Evolutionary conservation across 2,329 filamentous ascomycete species (phyloP).

Genomic region (Akanthomyces muscarius): DNA sequence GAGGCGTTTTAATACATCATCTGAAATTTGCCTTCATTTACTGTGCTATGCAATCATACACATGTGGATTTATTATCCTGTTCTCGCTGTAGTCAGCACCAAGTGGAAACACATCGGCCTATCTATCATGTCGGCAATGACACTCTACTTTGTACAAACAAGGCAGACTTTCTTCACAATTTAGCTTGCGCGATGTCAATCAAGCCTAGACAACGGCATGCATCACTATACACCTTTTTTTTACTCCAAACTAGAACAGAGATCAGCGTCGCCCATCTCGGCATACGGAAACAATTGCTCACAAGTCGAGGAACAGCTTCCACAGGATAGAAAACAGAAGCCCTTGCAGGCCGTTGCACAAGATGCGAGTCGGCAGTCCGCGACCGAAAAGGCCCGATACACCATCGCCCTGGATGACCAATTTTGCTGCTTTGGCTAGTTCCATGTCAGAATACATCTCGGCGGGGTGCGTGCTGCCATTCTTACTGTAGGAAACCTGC

Average conservation of each 20-base stretch:
- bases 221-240: background rate
- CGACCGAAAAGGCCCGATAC: constrained; percentile 41
- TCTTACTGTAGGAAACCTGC: constrained; percentile 42
- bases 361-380: constrained; percentile 43
- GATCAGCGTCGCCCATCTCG: background rate
- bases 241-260: background rate
- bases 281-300: constrained; percentile 23
- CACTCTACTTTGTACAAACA: too few relatives aligned
- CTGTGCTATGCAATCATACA: too few relatives aligned
- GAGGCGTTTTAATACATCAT: background rate
- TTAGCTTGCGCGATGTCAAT: too few relatives aligned
- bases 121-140: too few relatives aligned
- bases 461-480: background rate
- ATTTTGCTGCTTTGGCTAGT: constrained; percentile 39
- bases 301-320: constrained; percentile 47
- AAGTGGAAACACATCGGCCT: background rate
- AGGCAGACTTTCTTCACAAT: too few relatives aligned
- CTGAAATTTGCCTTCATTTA: too few relatives aligned
- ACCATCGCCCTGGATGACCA: constrained; percentile 39
- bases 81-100: background rate
- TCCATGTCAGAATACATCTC: background rate
- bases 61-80: too few relatives aligned
- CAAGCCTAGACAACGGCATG: too few relatives aligned
- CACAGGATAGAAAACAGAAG: constrained; percentile 46
- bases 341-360: constrained; percentile 46